A percentile compares a stretch with the other conserved stretches of the same genome.
Evolutionary conservation across 78 protist species (phyloP).

Genomic region (Anaeramoeba flamelloides): DNA sequence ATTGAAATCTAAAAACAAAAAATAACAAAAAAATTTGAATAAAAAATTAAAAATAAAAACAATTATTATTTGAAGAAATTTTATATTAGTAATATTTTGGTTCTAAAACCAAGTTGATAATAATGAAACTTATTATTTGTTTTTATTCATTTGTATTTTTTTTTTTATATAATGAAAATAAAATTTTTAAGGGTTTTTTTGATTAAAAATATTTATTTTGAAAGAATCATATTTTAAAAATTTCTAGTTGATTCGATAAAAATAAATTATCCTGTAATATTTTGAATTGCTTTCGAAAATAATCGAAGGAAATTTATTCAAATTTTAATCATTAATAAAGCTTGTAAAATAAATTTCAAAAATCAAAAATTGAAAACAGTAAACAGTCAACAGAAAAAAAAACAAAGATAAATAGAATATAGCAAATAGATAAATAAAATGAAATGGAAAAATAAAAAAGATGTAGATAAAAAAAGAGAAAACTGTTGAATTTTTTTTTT

Average conservation of each 20-base stretch:
- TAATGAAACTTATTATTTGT: neutral
- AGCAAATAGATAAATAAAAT: neutral
- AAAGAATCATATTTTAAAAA: too few relatives aligned
- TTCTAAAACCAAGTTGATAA: neutral
- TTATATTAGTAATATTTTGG: neutral
- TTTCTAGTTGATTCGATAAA: too few relatives aligned
- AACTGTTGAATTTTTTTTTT: neutral
- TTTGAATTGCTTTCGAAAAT: too few relatives aligned
- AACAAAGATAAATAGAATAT: neutral
- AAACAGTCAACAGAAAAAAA: neutral
- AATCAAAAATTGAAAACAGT: neutral
- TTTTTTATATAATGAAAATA: neutral
- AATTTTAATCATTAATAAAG: neutral
- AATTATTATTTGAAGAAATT: neutral
- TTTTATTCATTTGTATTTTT: neutral
- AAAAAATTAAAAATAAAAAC: neutral
- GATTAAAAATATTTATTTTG: too few relatives aligned
- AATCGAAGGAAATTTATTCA: neutral
- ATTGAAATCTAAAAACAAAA: neutral
- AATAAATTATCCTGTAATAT: too few relatives aligned
- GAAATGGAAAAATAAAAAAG: neutral
- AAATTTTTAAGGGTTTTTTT: neutral
- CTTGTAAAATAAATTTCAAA: neutral
- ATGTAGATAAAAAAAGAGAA: neutral
- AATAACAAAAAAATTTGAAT: neutral